Conservation (phyloP, 805 yeast species). For the Sugiyamaella mastotermitis region DNA sequence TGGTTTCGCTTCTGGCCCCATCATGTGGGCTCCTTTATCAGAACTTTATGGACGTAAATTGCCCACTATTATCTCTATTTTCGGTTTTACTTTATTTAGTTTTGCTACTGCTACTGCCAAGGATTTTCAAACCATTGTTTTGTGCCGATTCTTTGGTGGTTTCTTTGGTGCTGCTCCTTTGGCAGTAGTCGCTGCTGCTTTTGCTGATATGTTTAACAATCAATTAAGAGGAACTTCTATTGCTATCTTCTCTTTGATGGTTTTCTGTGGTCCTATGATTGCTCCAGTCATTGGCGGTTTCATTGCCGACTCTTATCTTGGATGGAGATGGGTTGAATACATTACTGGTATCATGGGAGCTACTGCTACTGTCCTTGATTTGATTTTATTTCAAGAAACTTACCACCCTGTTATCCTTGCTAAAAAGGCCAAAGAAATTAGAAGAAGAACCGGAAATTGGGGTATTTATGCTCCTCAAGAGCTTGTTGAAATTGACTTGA, state of each 20-base stretch:
- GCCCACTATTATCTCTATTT: slow-evolving; percentile 51
- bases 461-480: slow-evolving; percentile 74
- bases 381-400: slow-evolving; percentile 49
- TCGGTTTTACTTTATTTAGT: slow-evolving; percentile 54
- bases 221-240: slow-evolving; percentile 69
- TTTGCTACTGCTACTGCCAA: slow-evolving; percentile 77
- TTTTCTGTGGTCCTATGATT: slow-evolving; percentile 70
- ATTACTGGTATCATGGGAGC: slow-evolving; percentile 56
- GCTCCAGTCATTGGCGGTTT: slow-evolving; percentile 76
- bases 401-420: slow-evolving; percentile 63
- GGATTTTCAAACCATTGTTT: slow-evolving; percentile 68
- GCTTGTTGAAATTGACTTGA: slow-evolving; percentile 46
- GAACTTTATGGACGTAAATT: slow-evolving; percentile 68
- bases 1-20: slow-evolving; percentile 92
- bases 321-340: slow-evolving; percentile 84
- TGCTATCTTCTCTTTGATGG: slow-evolving; percentile 62
- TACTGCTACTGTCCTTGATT: slow-evolving; percentile 33
- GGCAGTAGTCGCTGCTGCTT: slow-evolving; percentile 80
- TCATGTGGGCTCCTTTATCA: slow-evolving; percentile 86
- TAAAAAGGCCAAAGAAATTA: slow-evolving; percentile 53
- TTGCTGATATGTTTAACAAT: slow-evolving; percentile 74
- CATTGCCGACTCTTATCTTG: slow-evolving; percentile 49
- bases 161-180: slow-evolving; percentile 79
- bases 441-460: slow-evolving; percentile 72
- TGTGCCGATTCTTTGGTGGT: slow-evolving; percentile 78